A percentile compares a stretch with the other conserved stretches of the same genome.
phyloP scores from a whole-genome alignment of 352 stramenopile genomes.

The Phytophthora pini region DNA sequence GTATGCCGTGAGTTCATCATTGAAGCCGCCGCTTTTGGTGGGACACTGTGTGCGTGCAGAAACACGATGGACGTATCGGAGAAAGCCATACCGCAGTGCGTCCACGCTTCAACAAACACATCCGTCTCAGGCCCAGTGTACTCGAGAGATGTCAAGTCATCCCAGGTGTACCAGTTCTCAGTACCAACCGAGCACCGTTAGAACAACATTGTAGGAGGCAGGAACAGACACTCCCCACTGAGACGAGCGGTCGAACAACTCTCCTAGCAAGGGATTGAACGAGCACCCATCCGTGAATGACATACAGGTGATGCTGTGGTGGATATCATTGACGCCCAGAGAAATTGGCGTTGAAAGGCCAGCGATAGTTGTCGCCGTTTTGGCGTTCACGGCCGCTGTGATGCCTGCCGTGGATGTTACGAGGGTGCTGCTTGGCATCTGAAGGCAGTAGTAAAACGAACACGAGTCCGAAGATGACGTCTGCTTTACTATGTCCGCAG shows the following conservation, averaged over 20 bases:
- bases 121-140: conserved; percentile 38
- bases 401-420: conserved; percentile 8
- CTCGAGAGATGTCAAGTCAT: conserved; percentile 5
- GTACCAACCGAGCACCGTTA: conserved; percentile 55
- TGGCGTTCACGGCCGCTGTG: background rate
- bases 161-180: conserved; percentile 20
- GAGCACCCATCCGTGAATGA: conserved; percentile 12
- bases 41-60: conserved; percentile 44
- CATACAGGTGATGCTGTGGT: conserved; percentile 27
- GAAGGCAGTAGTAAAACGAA: conserved; percentile 22
- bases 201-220: conserved; percentile 26
- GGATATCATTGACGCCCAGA: conserved; percentile 6
- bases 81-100: conserved; percentile 46
- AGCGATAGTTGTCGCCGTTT: conserved; percentile 15
- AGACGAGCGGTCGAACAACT: conserved; percentile 11
- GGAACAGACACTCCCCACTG: conserved; percentile 1
- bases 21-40: conserved; percentile 13
- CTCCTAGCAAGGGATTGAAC: conserved; percentile 15
- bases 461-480: conserved; percentile 15
- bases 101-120: conserved; percentile 63
- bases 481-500: conserved; percentile 9
- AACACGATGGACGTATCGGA: conserved; percentile 35
- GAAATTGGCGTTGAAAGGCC: conserved; percentile 10
- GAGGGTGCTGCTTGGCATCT: conserved; percentile 7
- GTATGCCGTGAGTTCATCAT: background rate